These are phyloP conservation scores for Verticillium alfalfae DNA, from an alignment of 2,329 filamentous ascomycete genomes.

Conservation along the genomic window DNA sequence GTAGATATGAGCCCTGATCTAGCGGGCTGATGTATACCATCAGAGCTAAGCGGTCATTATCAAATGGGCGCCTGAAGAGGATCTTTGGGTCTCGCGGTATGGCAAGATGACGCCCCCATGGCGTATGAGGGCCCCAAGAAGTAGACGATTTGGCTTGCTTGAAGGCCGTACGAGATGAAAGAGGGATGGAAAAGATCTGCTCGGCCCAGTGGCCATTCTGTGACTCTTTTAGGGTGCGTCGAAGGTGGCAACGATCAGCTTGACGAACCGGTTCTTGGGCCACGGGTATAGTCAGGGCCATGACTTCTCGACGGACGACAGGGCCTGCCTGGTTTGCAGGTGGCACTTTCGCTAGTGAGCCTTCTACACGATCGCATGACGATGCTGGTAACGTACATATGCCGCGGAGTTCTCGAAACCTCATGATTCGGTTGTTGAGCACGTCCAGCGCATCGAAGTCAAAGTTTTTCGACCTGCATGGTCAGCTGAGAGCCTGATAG, in stretches of 20 bases:
- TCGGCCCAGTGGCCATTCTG: conserved; percentile 49
- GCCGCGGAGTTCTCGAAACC: conserved; percentile 45
- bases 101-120: conserved; percentile 33
- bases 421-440: conserved; percentile 40
- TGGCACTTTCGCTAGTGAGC: conserved; percentile 18
- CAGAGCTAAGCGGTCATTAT: conserved; percentile 45
- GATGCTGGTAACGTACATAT: conserved; percentile 36
- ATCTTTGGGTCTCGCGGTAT: conserved; percentile 44
- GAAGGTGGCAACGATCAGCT: not conserved
- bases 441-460: conserved; percentile 50
- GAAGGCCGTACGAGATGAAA: conserved; percentile 45
- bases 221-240: conserved; percentile 27
- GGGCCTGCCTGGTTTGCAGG: conserved; percentile 27
- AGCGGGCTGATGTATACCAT: conserved; percentile 42
- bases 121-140: conserved; percentile 39
- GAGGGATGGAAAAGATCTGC: conserved; percentile 50
- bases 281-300: conserved; percentile 15
- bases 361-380: not conserved
- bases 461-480: conserved; percentile 42
- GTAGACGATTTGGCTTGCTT: conserved; percentile 31
- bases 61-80: conserved; percentile 40
- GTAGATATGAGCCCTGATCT: conserved; percentile 38
- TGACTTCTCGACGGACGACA: conserved; percentile 22
- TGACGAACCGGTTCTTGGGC: conserved; percentile 16
- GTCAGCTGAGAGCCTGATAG: not conserved